phyloP scores from a whole-genome alignment of 768 basidiomycete species.

The Pisolithus albus region DNA sequence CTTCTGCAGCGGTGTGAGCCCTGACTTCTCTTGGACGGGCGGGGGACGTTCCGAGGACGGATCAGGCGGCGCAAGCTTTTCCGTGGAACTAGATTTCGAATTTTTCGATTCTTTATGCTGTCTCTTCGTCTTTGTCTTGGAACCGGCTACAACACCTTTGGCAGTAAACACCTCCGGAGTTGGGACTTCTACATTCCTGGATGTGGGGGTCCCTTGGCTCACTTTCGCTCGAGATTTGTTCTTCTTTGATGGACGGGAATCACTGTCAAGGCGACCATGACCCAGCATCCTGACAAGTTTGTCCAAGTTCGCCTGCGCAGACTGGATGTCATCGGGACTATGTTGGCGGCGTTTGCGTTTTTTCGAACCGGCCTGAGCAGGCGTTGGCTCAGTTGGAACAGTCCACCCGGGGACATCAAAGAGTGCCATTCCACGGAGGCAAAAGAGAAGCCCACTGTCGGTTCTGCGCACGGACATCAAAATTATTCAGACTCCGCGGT shows the following conservation, averaged over 20 bases:
- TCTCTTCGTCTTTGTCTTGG: conserved; percentile 11
- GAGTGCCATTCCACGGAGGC: conserved; percentile 34
- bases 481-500: too few species aligned
- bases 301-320: conserved; percentile 50
- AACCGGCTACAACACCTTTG: conserved; percentile 9
- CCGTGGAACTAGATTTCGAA: neutral
- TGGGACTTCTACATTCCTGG: conserved; percentile 4
- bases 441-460: neutral
- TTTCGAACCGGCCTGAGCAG: conserved; percentile 29
- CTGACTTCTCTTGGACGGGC: conserved; percentile 10
- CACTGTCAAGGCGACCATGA: conserved; percentile 12
- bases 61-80: conserved; percentile 18
- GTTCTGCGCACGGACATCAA: neutral
- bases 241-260: conserved; percentile 14
- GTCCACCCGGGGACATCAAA: conserved; percentile 72
- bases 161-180: conserved; percentile 5
- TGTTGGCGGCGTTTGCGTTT: conserved; percentile 51
- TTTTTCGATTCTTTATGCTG: conserved; percentile 14
- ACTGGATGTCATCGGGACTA: conserved; percentile 29
- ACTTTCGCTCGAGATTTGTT: conserved; percentile 7
- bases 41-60: conserved; percentile 12
- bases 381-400: conserved; percentile 37
- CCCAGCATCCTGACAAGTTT: conserved; percentile 49
- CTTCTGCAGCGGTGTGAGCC: conserved; percentile 68
- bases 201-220: neutral